These are phyloP conservation scores for Phytophthora cactorum DNA, from an alignment of 352 stramenopile species.

Conservation along the genomic window DNA sequence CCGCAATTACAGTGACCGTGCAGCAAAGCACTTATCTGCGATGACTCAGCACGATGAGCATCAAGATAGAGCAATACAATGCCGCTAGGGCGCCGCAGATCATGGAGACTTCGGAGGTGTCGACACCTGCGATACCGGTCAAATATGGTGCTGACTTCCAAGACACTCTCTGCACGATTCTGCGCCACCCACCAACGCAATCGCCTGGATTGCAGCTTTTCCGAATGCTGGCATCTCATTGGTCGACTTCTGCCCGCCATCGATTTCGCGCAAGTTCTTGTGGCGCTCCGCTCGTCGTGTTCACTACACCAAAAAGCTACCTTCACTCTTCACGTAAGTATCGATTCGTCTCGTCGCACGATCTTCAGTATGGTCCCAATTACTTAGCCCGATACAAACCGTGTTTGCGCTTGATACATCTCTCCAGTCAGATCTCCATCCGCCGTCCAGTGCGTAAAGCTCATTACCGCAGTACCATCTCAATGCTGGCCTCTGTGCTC, in stretches of 20 bases:
- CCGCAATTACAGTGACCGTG: too few relatives aligned
- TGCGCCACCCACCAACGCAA: slow-evolving; percentile 10
- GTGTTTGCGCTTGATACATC: slow-evolving; percentile 19
- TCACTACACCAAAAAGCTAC: slow-evolving; percentile 12
- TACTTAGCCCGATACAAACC: slow-evolving; percentile 9
- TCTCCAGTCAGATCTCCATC: slow-evolving; percentile 31
- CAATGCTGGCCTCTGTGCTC: slow-evolving; percentile 51
- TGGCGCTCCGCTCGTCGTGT: slow-evolving; percentile 16
- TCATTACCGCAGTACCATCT: slow-evolving; percentile 3
- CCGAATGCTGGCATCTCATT: slow-evolving; percentile 8
- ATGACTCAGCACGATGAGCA: slow-evolving; percentile 6
- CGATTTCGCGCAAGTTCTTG: slow-evolving; percentile 21
- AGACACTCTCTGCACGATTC: background rate
- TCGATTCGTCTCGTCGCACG: slow-evolving; percentile 22
- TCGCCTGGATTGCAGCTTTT: slow-evolving; percentile 6
- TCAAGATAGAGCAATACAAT: background rate
- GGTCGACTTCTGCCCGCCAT: slow-evolving; percentile 12
- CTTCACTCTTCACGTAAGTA: slow-evolving; percentile 2
- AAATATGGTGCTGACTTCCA: background rate
- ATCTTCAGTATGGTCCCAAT: background rate
- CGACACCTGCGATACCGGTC: background rate
- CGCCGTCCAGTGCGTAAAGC: slow-evolving; percentile 10
- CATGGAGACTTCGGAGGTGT: background rate
- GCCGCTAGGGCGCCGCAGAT: background rate
- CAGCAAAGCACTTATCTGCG: slow-evolving; percentile 1